Conservation (phyloP, 495 filamentous ascomycete species). For the Annulohypoxylon moriforme region DNA sequence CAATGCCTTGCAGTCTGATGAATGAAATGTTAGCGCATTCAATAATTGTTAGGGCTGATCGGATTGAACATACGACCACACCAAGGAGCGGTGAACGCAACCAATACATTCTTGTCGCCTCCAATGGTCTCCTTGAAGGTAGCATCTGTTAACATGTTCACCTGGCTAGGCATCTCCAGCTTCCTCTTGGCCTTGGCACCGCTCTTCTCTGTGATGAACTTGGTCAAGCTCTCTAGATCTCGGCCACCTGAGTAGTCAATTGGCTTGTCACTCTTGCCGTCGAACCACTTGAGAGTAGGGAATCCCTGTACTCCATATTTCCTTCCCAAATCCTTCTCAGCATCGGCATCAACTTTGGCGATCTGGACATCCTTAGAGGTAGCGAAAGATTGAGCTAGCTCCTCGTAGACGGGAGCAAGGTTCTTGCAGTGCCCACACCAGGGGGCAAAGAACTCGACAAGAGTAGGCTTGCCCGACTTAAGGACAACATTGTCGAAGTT, state of each 20-base stretch:
- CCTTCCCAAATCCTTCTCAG: constrained; percentile 82
- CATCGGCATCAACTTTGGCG: constrained; percentile 95
- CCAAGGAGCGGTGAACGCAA: constrained; percentile 97
- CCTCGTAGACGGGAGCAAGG: constrained; percentile 93
- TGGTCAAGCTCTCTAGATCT: constrained; percentile 84
- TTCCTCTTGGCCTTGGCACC: constrained; percentile 81
- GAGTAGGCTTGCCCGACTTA: constrained; percentile 90
- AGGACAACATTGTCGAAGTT: constrained; percentile 94
- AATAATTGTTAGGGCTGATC: not conserved
- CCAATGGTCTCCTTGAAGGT: constrained; percentile 83
- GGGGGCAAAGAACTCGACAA: constrained; percentile 98
- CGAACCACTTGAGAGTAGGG: constrained; percentile 97
- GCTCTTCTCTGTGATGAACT: constrained; percentile 89
- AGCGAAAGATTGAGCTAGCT: constrained; percentile 80
- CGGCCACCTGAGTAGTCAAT: constrained; percentile 86
- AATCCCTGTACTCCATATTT: constrained; percentile 92
- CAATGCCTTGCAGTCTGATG: constrained; percentile 92
- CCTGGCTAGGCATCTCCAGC: constrained; percentile 72
- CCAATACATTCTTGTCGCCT: constrained; percentile 87
- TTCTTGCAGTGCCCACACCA: constrained; percentile 99
- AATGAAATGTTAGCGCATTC: constrained; percentile 43
- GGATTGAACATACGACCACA: constrained; percentile 84
- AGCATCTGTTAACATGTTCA: constrained; percentile 82
- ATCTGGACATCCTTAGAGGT: constrained; percentile 83
- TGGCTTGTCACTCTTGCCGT: constrained; percentile 92